Evolutionary conservation across 2,329 filamentous ascomycete genomes (phyloP), one percentile per base, ranked within the genome.

Genomic region (Colletotrichum truncatum): DNA sequence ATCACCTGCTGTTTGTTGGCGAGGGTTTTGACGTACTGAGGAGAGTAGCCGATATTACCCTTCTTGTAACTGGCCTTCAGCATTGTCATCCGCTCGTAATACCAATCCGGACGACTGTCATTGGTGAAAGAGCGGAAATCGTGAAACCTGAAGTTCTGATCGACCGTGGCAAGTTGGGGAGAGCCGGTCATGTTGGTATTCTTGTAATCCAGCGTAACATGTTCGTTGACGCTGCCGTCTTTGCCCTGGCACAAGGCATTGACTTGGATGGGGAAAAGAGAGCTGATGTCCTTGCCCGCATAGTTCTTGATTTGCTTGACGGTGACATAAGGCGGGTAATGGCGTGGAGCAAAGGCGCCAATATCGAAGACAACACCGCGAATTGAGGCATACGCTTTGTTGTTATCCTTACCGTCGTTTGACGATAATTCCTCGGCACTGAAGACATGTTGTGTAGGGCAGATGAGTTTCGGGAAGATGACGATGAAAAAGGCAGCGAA

Each of bases 231-330:
- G 2, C 73, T 74, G 21, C 91, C 92, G 69, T 89, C 84, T 30
- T 86, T 87, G 64, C 95, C 96, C 65, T 91, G 87, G 78, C 96
- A 99, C 36, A 99, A 85, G 43, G 95, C 94, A 4, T 91, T 97
- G 14, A 99, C 95, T 76, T 99, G 96, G 1, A 99, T 85, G 0
- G 97, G 96, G 81, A 99, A 99, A 10, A 99, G 85, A 38, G 87
- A 83, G 21, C 93, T 97, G n/a, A 94, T 90, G 73, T 99, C 97
- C 43, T 88, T 81, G 56, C 96, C 96, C 49, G 92, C 94, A 71
- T 98, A 99, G 71, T 92, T 91, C 68, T 91, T 82, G 48, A 98
- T 79, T 7, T 84, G 80, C 68, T 88, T 88, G 32, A 68, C 70
- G 87, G 84, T 67, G 87, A 89, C 78, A 41, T 82, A 82, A 14